Evolutionary conservation across 257 asterid species (phyloP), one percentile per base, ranked within the genome.

Genomic region (Coffea eugenioides): DNA sequence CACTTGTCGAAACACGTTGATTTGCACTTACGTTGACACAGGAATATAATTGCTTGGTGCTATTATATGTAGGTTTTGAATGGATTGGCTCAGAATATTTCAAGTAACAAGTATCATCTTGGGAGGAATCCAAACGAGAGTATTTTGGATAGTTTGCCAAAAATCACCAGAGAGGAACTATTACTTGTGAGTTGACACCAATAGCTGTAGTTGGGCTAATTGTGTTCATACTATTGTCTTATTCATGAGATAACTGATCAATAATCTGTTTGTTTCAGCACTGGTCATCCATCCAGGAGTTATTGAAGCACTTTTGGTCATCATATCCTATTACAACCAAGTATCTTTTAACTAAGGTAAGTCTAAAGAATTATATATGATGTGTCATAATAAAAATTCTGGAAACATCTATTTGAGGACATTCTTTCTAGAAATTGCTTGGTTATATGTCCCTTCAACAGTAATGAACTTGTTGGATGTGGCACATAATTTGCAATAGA

Each of bases 291-390:
- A 91, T 92, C 75, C 98, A 95, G 89, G 99, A 95, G 83, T 79
- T 93, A 85, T 78, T 93, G 86, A 93, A 92, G 85, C 99, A 95
- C 81, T 95, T 93, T 80, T 95, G 99, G 98, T 93, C 99, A 39
- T 95, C 98, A 61, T 95, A 93, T 88, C 99, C 99, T n/a, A 90
- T 95, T 71, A 90, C 97, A 73, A 88, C 96, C 36, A 91, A 88
- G 85, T 86, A 88, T 86, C 92, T 93, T 31, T 82, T 86, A 84
- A 78, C 88, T 73, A 95, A 95, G 97, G 99, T 95, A 86, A 81
- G 65, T 78, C 12, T 48, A 49, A 2, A 11, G 2, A 49, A 8
- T 49, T 56, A 56, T 56, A 16, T 16, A 56, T 18, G 62, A 15
- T 56, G 5, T 56, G 3, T 15, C 3, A 39, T 39, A 39, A 39